Conservation (phyloP, 768 basidiomycete genomes). For the Collybiopsis confluens region DNA sequence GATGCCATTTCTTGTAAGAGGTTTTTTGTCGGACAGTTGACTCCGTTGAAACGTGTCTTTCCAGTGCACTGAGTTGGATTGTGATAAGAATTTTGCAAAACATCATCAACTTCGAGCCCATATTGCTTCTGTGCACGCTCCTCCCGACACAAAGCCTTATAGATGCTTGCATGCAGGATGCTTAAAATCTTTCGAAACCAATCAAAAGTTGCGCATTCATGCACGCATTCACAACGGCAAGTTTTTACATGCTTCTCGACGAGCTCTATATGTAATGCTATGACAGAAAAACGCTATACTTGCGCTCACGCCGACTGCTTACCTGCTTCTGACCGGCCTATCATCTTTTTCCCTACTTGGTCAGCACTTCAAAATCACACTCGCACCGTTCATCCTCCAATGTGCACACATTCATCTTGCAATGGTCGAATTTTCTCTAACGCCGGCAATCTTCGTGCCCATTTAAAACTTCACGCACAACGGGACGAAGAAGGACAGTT, state of each 20-base stretch:
- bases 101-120: constrained; percentile 83
- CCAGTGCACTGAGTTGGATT: constrained; percentile 67
- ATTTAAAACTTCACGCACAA: constrained; percentile 78
- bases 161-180: constrained; percentile 74
- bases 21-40: background rate
- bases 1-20: constrained; percentile 63
- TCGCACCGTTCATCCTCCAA: constrained; percentile 76
- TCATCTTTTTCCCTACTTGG: constrained; percentile 78
- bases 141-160: constrained; percentile 82
- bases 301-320: constrained; percentile 68
- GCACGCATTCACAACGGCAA: constrained; percentile 80
- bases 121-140: constrained; percentile 62
- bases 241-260: background rate
- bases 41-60: background rate
- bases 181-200: constrained; percentile 74
- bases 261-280: background rate
- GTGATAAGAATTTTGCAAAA: constrained; percentile 70
- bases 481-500: constrained; percentile 52
- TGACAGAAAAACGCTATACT: constrained; percentile 78
- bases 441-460: constrained; percentile 70
- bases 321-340: constrained; percentile 24
- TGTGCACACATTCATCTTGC: constrained; percentile 69
- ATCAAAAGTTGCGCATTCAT: constrained; percentile 77
- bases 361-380: constrained; percentile 81
- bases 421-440: constrained; percentile 68